These are phyloP conservation scores for Boechera retrofracta DNA, from an alignment of 345 rosid genomes.

Conservation along the genomic window DNA sequence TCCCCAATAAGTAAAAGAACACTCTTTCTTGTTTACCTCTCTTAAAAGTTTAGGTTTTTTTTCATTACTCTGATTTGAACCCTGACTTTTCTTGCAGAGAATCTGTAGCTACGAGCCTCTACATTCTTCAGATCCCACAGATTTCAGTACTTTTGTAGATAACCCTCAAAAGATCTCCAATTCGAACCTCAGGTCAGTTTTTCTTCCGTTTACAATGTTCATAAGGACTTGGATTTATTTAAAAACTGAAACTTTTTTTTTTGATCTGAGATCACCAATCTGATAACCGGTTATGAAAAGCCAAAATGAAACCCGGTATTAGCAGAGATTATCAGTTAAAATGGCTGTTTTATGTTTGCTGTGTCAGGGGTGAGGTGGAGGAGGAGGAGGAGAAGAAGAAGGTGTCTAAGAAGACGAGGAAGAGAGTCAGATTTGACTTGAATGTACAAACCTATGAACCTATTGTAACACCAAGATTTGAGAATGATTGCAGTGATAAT, in stretches of 20 bases:
- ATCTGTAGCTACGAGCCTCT: slow-evolving; percentile 58
- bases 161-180: slow-evolving; percentile 40
- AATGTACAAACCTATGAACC: slow-evolving; percentile 84
- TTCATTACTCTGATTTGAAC: background rate
- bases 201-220: background rate
- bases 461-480: slow-evolving; percentile 38
- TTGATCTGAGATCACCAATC: background rate
- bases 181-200: slow-evolving; percentile 60
- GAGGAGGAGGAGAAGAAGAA: slow-evolving; percentile 45
- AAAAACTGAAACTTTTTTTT: background rate
- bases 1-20: background rate
- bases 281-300: slow-evolving; percentile 12
- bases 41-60: background rate
- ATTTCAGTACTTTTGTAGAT: slow-evolving; percentile 36
- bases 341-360: background rate
- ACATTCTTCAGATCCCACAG: slow-evolving; percentile 51
- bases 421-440: slow-evolving; percentile 88
- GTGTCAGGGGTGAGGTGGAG: slow-evolving; percentile 31
- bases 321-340: background rate
- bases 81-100: slow-evolving; percentile 44
- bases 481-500: slow-evolving; percentile 48
- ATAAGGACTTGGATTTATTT: background rate
- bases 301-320: slow-evolving; percentile 13
- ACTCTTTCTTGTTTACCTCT: background rate
- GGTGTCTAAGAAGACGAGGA: slow-evolving; percentile 55